phyloP scores from a whole-genome alignment of 768 basidiomycete species.

The Pisolithus orientalis region DNA sequence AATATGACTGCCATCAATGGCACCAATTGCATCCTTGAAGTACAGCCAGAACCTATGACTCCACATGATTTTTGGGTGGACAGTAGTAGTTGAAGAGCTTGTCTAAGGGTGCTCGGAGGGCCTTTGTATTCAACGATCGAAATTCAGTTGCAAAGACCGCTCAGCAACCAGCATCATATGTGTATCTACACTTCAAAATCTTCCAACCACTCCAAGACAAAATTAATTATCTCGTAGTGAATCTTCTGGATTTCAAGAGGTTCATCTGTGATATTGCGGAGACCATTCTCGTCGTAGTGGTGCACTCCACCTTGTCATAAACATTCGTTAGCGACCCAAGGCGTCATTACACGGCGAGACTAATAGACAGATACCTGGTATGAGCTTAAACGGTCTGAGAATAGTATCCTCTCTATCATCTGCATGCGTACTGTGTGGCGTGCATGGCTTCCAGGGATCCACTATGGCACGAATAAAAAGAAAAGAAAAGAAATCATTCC shows the following conservation, averaged over 20 bases:
- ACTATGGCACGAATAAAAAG: slow-evolving; percentile 48
- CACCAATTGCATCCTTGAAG: too few species aligned
- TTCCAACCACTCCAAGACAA: slow-evolving; percentile 71
- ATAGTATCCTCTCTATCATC: slow-evolving; percentile 62
- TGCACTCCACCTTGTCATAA: slow-evolving; percentile 57
- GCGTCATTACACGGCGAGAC: neutral
- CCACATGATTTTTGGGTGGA: too few species aligned
- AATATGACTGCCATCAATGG: too few species aligned
- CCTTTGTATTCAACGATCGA: neutral
- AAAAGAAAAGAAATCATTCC: neutral
- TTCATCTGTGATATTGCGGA: slow-evolving; percentile 52
- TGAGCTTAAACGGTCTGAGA: slow-evolving; percentile 77
- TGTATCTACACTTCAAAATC: slow-evolving; percentile 28
- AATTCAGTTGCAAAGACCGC: neutral
- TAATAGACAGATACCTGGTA: slow-evolving; percentile 53
- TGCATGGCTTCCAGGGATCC: slow-evolving; percentile 88
- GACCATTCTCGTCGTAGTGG: slow-evolving; percentile 67
- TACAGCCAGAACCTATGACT: too few species aligned
- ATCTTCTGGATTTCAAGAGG: slow-evolving; percentile 75
- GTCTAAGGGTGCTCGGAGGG: too few species aligned
- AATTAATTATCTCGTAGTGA: slow-evolving; percentile 72
- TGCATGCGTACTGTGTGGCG: slow-evolving; percentile 76
- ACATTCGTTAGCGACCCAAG: neutral
- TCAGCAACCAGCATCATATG: neutral
- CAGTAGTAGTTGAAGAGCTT: too few species aligned